Conservation (phyloP, 768 basidiomycete genomes). For the Podaxis carcinomalis region DNA sequence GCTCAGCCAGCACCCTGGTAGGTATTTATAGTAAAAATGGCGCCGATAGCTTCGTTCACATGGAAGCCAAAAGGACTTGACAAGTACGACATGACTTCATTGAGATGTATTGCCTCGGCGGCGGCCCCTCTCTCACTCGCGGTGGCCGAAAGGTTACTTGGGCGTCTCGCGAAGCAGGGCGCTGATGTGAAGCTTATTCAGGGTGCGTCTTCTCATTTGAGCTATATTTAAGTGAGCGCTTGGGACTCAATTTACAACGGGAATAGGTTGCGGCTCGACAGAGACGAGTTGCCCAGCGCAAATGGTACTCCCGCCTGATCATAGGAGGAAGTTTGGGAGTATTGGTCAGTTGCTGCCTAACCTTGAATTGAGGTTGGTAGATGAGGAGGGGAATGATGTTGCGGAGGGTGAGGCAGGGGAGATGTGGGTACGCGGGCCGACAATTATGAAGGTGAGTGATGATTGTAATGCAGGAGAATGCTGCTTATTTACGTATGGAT, state of each 20-base stretch:
- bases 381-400: conserved; percentile 36
- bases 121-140: conserved; percentile 62
- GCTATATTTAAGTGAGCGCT: background rate
- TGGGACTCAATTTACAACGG: background rate
- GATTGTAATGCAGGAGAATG: background rate
- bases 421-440: conserved; percentile 63
- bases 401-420: conserved; percentile 50
- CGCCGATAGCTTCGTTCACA: background rate
- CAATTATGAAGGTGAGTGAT: conserved; percentile 54
- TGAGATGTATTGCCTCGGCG: conserved; percentile 49
- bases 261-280: conserved; percentile 52
- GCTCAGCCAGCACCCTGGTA: conserved; percentile 49
- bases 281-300: conserved; percentile 58
- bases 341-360: conserved; percentile 58
- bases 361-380: conserved; percentile 53
- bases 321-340: conserved; percentile 39
- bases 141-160: conserved; percentile 35
- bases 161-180: conserved; percentile 13
- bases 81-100: conserved; percentile 46
- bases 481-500: background rate
- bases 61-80: conserved; percentile 30
- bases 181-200: conserved; percentile 17
- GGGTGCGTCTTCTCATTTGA: conserved; percentile 11
- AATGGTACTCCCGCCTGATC: conserved; percentile 33
- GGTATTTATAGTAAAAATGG: conserved; percentile 13